A percentile compares a stretch with the other conserved stretches of the same genome.
These are phyloP conservation scores for Neckera pumila DNA, from an alignment of 225 moss, liverwort and hornwort genomes.

Conservation along the genomic window DNA sequence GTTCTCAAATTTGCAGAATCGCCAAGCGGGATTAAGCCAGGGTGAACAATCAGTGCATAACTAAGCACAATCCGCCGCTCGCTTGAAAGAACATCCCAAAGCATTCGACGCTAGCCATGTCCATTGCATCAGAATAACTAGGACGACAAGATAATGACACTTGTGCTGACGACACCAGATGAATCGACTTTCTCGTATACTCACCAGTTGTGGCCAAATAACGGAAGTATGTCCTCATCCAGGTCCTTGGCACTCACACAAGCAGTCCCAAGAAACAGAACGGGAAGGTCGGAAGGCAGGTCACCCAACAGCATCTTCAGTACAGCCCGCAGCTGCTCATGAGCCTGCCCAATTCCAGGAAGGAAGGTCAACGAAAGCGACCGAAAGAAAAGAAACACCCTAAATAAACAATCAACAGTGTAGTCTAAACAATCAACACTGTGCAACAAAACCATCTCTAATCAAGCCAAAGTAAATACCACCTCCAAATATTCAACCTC, in stretches of 20 bases:
- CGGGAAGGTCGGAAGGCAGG: conserved; percentile 72
- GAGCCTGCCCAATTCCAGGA: conserved; percentile 34
- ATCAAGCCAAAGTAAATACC: background rate
- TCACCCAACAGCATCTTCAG: conserved; percentile 67
- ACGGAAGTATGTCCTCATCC: conserved; percentile 33
- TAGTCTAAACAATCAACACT: background rate
- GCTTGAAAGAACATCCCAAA: background rate
- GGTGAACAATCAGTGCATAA: background rate
- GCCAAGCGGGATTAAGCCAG: background rate
- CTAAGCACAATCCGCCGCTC: background rate
- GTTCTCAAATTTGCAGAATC: background rate
- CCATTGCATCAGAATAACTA: background rate
- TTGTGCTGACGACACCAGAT: background rate
- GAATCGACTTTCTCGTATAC: background rate
- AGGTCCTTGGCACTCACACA: conserved; percentile 50
- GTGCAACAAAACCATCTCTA: background rate
- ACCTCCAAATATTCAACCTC: background rate
- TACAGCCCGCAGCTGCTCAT: conserved; percentile 70
- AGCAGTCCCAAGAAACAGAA: conserved; percentile 64
- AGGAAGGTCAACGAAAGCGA: background rate
- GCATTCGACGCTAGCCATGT: background rate
- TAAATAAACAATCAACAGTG: background rate
- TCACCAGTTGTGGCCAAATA: conserved; percentile 58
- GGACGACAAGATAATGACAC: background rate
- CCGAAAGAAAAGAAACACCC: background rate